These are phyloP conservation scores for Cladosporium sp. DNA, from an alignment of 2,329 filamentous ascomycete genomes.

Conservation along the genomic window DNA sequence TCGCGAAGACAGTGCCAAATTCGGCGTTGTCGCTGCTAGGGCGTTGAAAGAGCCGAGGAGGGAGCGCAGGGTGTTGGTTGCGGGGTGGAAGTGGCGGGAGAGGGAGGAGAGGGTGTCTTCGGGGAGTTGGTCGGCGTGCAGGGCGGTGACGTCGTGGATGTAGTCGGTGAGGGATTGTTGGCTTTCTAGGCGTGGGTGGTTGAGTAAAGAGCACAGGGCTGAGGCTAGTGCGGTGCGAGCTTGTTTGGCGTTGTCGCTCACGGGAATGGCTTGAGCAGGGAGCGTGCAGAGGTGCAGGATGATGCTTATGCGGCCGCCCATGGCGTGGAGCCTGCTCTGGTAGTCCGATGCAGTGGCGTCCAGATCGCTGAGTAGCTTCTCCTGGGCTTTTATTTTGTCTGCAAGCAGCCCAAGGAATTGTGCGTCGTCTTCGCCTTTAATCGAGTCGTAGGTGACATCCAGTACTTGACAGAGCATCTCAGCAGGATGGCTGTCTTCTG, in stretches of 20 bases:
- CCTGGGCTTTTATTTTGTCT: constrained; percentile 28
- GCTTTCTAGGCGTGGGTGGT: constrained; percentile 39
- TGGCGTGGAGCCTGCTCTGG: not conserved
- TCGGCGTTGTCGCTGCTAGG: constrained; percentile 16
- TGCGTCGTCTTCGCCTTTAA: constrained; percentile 21
- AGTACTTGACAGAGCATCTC: constrained; percentile 27
- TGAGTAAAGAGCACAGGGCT: constrained; percentile 41
- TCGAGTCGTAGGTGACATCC: constrained; percentile 28
- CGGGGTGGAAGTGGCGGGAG: constrained; percentile 31
- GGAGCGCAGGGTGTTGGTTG: constrained; percentile 41
- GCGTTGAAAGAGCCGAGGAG: constrained; percentile 40
- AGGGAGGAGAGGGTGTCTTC: constrained; percentile 39
- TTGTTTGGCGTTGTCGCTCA: constrained; percentile 34
- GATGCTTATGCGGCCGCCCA: constrained; percentile 24
- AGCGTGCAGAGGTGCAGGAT: constrained; percentile 44
- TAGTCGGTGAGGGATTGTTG: constrained; percentile 41
- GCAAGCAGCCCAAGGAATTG: constrained; percentile 24
- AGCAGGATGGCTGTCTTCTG: not conserved
- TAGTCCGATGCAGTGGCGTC: not conserved
- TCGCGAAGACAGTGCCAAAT: constrained; percentile 1
- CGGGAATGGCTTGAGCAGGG: constrained; percentile 34
- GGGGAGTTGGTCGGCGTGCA: constrained; percentile 44
- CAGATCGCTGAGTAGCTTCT: constrained; percentile 1
- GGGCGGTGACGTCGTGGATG: constrained; percentile 46
- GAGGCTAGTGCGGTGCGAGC: constrained; percentile 28